A percentile compares a stretch with the other conserved stretches of the same genome.
Evolutionary conservation across 352 stramenopile genomes (phyloP).

Genomic region (Phytophthora podocarpi): DNA sequence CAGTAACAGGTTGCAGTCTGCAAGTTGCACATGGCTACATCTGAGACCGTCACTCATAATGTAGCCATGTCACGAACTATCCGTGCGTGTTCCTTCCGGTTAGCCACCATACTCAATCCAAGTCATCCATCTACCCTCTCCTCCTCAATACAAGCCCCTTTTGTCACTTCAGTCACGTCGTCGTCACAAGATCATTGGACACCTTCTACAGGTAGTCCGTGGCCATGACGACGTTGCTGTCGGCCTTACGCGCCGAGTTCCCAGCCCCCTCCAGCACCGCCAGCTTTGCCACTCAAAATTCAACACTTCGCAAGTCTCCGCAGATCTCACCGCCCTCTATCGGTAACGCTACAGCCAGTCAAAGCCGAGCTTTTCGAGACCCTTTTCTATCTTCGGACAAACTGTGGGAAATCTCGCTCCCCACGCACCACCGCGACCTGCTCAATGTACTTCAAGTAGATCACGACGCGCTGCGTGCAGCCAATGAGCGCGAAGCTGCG

Average conservation of each 20-base stretch:
- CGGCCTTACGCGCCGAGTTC: slow-evolving; percentile 34
- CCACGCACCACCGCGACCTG: slow-evolving; percentile 35
- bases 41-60: slow-evolving; percentile 16
- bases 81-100: slow-evolving; percentile 16
- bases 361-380: slow-evolving; percentile 36
- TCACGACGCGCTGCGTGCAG: slow-evolving; percentile 51
- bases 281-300: not conserved
- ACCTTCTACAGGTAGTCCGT: not conserved
- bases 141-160: slow-evolving; percentile 21
- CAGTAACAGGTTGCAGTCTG: too few relatives aligned
- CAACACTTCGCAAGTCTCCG: slow-evolving; percentile 4
- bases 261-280: slow-evolving; percentile 1
- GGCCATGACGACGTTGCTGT: slow-evolving; percentile 41
- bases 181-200: slow-evolving; percentile 19
- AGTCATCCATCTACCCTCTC: not conserved
- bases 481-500: slow-evolving; percentile 60
- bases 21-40: slow-evolving; percentile 8
- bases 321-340: not conserved
- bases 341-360: not conserved
- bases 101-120: not conserved
- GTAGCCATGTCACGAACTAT: slow-evolving; percentile 19
- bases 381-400: slow-evolving; percentile 39
- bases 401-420: slow-evolving; percentile 38
- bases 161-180: not conserved
- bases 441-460: slow-evolving; percentile 65